phyloP scores from a whole-genome alignment of 345 rosid genomes.

The Populus euphratica region DNA sequence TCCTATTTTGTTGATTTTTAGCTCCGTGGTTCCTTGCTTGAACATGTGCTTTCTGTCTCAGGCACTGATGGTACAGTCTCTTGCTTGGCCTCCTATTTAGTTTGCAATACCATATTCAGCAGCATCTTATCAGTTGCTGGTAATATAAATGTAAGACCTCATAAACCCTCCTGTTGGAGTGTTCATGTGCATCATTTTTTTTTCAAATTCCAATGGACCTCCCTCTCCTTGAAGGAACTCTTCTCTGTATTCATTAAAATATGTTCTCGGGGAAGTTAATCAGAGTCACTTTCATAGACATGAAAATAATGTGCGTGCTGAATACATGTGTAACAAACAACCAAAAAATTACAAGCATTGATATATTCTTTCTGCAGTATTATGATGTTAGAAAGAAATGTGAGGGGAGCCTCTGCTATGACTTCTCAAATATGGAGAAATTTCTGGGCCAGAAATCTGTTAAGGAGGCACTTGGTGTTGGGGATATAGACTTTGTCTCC shows the following conservation, averaged over 20 bases:
- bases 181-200: neutral
- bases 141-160: constrained; percentile 64
- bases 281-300: neutral
- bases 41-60: constrained; percentile 31
- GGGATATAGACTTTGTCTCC: constrained; percentile 77
- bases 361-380: constrained; percentile 50
- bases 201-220: neutral
- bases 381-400: constrained; percentile 94
- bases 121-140: constrained; percentile 63
- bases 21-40: constrained; percentile 1
- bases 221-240: neutral
- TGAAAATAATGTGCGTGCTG: neutral
- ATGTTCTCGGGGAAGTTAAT: neutral
- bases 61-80: constrained; percentile 94
- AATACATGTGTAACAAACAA: neutral
- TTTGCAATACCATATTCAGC: constrained; percentile 79
- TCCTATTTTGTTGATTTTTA: neutral
- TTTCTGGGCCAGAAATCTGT: constrained; percentile 68
- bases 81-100: constrained; percentile 90
- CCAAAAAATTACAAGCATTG: constrained; percentile 7
- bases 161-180: neutral
- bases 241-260: neutral
- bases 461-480: constrained; percentile 78
- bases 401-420: constrained; percentile 84
- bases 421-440: constrained; percentile 97